phyloP scores from a whole-genome alignment of 768 basidiomycete genomes.

The Mycena chlorophos region DNA sequence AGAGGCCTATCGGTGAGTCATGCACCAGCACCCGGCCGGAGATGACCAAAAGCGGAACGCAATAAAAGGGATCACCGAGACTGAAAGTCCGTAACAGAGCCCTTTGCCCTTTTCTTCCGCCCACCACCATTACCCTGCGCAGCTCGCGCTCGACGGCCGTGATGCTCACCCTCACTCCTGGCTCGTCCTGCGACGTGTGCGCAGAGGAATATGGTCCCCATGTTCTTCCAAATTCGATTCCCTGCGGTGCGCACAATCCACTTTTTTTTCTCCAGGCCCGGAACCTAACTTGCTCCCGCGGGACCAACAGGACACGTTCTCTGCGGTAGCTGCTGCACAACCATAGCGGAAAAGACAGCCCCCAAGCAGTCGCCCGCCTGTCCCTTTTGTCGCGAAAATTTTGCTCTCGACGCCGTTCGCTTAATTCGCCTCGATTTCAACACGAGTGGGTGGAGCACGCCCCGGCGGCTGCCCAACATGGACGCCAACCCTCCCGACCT shows the following conservation, averaged over 20 bases:
- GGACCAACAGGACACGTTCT: slow-evolving; percentile 83
- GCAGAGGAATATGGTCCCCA: slow-evolving; percentile 81
- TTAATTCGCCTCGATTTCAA: slow-evolving; percentile 79
- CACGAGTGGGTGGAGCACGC: slow-evolving; percentile 68
- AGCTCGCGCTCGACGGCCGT: slow-evolving; percentile 37
- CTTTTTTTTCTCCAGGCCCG: slow-evolving; percentile 25
- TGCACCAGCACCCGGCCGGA: not conserved
- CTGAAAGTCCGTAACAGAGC: not conserved
- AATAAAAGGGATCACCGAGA: too few species aligned
- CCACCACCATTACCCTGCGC: slow-evolving; percentile 28
- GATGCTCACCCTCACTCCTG: slow-evolving; percentile 82
- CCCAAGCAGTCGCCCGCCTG: slow-evolving; percentile 70
- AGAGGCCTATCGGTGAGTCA: not conserved
- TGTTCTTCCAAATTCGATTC: slow-evolving; percentile 75
- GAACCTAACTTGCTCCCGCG: slow-evolving; percentile 28
- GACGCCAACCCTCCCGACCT: slow-evolving; percentile 48
- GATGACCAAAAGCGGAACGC: not conserved
- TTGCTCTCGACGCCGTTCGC: slow-evolving; percentile 65
- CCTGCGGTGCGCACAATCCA: slow-evolving; percentile 59
- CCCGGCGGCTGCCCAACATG: slow-evolving; percentile 52
- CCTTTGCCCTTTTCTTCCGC: not conserved
- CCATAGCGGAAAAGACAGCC: slow-evolving; percentile 79
- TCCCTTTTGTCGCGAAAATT: slow-evolving; percentile 82
- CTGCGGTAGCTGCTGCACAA: slow-evolving; percentile 74
- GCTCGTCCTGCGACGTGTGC: slow-evolving; percentile 87